Percentiles rank a stretch among this genome's conserved stretches.
Conservation (phyloP, 2,329 filamentous ascomycete species). For the Penicillium sp. region DNA sequence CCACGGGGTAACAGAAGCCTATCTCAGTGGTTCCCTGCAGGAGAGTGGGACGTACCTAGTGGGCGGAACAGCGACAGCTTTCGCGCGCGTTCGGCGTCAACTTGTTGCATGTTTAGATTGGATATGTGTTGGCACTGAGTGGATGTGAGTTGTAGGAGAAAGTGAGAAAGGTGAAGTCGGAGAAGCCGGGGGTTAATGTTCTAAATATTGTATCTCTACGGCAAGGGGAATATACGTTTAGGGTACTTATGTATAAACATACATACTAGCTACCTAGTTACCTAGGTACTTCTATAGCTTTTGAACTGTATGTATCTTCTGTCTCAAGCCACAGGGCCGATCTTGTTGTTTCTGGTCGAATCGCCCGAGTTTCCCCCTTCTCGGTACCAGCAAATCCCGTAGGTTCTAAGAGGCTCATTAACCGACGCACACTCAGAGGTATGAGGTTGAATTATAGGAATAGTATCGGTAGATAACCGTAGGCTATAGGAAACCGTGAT, state of each 20-base stretch:
- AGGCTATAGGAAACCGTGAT: background rate
- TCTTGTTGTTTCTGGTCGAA: constrained; percentile 5
- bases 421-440: background rate
- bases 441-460: background rate
- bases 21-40: constrained; percentile 28
- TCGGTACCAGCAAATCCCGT: constrained; percentile 13
- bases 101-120: constrained; percentile 21
- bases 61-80: constrained; percentile 39
- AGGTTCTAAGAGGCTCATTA: constrained; percentile 6
- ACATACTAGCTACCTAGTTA: too few species aligned
- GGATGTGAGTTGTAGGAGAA: background rate
- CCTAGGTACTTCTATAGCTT: background rate
- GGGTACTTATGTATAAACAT: background rate
- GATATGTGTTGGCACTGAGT: background rate
- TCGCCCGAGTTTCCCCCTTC: constrained; percentile 12
- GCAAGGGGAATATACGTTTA: background rate
- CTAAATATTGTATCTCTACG: background rate
- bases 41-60: constrained; percentile 32
- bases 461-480: background rate
- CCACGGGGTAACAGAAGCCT: constrained; percentile 26
- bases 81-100: constrained; percentile 35
- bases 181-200: background rate
- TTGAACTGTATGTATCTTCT: constrained; percentile 6
- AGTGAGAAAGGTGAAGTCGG: background rate
- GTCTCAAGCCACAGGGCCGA: constrained; percentile 2